phyloP scores from a whole-genome alignment of 208 protist species.

The Jaenimonas drosophilae region DNA sequence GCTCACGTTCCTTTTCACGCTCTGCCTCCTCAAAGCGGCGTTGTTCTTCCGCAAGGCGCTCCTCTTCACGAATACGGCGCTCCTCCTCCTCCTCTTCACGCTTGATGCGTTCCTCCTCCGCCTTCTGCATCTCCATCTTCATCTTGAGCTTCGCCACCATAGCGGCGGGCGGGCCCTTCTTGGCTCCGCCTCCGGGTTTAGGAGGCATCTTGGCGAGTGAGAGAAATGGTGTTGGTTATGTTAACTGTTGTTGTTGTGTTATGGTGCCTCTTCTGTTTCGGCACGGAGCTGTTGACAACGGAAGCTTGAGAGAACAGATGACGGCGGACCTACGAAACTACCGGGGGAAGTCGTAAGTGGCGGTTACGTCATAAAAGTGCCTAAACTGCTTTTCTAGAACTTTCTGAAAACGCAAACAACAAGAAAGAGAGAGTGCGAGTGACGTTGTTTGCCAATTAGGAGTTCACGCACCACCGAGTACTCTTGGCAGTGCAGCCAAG shows the following conservation, averaged over 20 bases:
- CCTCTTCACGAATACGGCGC: slow-evolving; percentile 68
- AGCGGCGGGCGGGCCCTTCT: slow-evolving; percentile 64
- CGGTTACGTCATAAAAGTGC: no score
- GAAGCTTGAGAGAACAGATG: no score
- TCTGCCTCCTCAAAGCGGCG: slow-evolving; percentile 80
- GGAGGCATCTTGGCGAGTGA: slow-evolving; percentile 50
- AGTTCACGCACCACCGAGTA: no score
- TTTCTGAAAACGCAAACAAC: background rate
- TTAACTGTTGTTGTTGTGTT: background rate
- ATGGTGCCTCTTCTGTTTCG: background rate
- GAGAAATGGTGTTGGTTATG: background rate
- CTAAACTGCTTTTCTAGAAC: no score
- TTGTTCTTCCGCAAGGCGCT: slow-evolving; percentile 75
- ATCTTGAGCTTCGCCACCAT: slow-evolving; percentile 87
- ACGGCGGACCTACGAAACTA: no score
- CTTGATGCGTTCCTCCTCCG: slow-evolving; percentile 70
- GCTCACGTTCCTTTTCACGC: slow-evolving; percentile 51
- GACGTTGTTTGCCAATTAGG: no score
- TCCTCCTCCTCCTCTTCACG: slow-evolving; percentile 75
- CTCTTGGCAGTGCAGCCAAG: no score
- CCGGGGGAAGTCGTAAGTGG: no score
- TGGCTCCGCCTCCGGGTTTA: slow-evolving; percentile 65
- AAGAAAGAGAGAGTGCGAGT: background rate
- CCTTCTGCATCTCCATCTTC: slow-evolving; percentile 84
- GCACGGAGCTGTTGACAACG: no score